phyloP scores from a whole-genome alignment of 2,329 filamentous ascomycete genomes.

The Cladosporium sp. region DNA sequence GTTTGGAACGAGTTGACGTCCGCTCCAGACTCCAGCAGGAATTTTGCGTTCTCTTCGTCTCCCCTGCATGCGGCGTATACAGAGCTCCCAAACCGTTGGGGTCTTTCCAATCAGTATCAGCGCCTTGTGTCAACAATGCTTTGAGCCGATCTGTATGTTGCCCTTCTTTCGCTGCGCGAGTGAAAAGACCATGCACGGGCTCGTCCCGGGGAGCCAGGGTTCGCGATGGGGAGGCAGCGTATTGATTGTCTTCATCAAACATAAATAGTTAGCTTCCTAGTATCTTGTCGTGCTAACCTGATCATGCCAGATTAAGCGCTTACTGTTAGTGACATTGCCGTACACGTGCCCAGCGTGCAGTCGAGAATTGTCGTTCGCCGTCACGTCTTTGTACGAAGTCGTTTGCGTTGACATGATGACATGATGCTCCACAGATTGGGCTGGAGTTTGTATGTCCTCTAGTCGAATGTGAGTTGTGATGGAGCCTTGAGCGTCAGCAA shows the following conservation, averaged over 20 bases:
- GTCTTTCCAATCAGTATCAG: neutral
- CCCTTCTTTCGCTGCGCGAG: neutral
- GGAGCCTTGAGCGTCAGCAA: no score
- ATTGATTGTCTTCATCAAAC: no score
- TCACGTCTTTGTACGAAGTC: no score
- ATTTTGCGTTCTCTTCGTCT: neutral
- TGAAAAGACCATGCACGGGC: neutral
- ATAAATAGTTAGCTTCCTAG: no score
- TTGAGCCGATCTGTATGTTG: neutral
- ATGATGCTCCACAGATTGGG: no score
- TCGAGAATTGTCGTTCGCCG: neutral
- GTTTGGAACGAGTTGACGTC: neutral
- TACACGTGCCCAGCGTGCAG: neutral
- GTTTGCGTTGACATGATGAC: no score
- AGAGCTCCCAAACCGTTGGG: neutral
- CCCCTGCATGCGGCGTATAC: neutral
- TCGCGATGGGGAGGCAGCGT: no score
- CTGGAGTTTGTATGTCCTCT: no score
- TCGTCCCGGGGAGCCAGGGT: neutral
- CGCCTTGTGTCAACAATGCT: neutral
- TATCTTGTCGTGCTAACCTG: neutral
- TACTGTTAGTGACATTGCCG: conserved; percentile 1
- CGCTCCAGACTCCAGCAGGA: neutral
- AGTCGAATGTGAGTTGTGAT: no score
- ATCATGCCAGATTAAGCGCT: neutral